Conservation (phyloP, 2,329 filamentous ascomycete species). For the Emericellopsis cladophorae region DNA sequence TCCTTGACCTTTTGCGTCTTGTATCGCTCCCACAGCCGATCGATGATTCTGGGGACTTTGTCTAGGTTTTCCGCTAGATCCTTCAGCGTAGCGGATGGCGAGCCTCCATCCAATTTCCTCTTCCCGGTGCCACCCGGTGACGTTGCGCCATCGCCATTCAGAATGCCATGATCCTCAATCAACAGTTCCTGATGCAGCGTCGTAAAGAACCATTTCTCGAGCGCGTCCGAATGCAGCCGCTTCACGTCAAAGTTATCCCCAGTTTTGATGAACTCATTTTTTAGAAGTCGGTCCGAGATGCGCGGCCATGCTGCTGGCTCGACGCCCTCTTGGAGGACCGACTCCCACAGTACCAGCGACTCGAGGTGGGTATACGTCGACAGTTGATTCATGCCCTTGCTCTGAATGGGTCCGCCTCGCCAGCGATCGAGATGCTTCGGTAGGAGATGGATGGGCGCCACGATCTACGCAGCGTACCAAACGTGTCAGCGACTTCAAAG, state of each 20-base stretch:
- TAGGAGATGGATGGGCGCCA: constrained; percentile 43
- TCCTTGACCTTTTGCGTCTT: constrained; percentile 54
- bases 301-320: constrained; percentile 52
- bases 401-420: constrained; percentile 41
- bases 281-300: constrained; percentile 64
- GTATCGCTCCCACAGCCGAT: constrained; percentile 65
- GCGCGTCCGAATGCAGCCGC: constrained; percentile 63
- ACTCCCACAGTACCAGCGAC: constrained; percentile 75
- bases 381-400: constrained; percentile 26
- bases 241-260: constrained; percentile 59
- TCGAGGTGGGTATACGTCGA: constrained; percentile 73
- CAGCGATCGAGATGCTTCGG: constrained; percentile 41
- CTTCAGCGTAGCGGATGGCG: constrained; percentile 45
- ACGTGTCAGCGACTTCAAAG: background rate
- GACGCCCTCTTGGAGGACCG: constrained; percentile 55
- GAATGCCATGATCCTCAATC: constrained; percentile 17
- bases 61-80: constrained; percentile 55
- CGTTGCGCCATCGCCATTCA: constrained; percentile 24
- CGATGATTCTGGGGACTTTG: constrained; percentile 57
- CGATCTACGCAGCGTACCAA: constrained; percentile 16
- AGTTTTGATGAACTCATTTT: constrained; percentile 59
- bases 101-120: constrained; percentile 57
- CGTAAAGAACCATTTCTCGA: constrained; percentile 67
- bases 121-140: constrained; percentile 46
- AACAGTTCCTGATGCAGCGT: constrained; percentile 61